These are phyloP conservation scores for Chenopodium quinoa DNA, from an alignment of 148 eudicot genomes.

Conservation along the genomic window DNA sequence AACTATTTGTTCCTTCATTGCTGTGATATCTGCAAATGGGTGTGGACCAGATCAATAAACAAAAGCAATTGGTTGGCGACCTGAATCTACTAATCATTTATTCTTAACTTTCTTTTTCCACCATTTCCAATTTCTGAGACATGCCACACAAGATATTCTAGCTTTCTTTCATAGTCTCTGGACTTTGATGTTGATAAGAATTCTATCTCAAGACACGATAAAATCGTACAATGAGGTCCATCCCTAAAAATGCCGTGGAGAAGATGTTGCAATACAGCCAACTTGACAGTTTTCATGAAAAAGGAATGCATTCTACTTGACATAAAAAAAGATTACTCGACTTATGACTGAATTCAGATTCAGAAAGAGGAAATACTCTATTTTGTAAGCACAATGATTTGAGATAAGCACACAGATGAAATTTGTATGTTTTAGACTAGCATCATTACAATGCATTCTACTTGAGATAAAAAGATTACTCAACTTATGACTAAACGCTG, in stretches of 20 bases:
- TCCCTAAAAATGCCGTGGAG: slow-evolving; percentile 17
- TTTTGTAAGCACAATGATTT: too few species aligned
- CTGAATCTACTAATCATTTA: slow-evolving; percentile 19
- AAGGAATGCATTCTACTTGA: too few species aligned
- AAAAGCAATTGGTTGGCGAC: slow-evolving; percentile 19
- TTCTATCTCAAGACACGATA: slow-evolving; percentile 32
- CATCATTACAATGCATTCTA: too few species aligned
- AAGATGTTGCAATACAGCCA: slow-evolving; percentile 5
- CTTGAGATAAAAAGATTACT: too few species aligned
- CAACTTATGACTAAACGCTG: neutral
- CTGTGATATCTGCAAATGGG: slow-evolving; percentile 16
- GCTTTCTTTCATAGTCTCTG: slow-evolving; percentile 28
- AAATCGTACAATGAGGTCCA: slow-evolving; percentile 22
- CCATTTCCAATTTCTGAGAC: neutral
- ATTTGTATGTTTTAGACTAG: too few species aligned
- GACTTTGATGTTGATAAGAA: slow-evolving; percentile 42
- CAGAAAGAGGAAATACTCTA: too few species aligned
- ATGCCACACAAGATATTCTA: slow-evolving; percentile 27
- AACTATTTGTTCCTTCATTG: slow-evolving; percentile 20
- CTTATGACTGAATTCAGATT: too few species aligned
- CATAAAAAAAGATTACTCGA: too few species aligned
- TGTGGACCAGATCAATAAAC: slow-evolving; percentile 20
- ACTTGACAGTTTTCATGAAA: neutral
- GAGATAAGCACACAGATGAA: too few species aligned
- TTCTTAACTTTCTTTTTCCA: slow-evolving; percentile 17